Evolutionary conservation across 2,329 filamentous ascomycete species (phyloP), one percentile per base, ranked within the genome.

Genomic region (Pseudocercospora pini-densiflorae): DNA sequence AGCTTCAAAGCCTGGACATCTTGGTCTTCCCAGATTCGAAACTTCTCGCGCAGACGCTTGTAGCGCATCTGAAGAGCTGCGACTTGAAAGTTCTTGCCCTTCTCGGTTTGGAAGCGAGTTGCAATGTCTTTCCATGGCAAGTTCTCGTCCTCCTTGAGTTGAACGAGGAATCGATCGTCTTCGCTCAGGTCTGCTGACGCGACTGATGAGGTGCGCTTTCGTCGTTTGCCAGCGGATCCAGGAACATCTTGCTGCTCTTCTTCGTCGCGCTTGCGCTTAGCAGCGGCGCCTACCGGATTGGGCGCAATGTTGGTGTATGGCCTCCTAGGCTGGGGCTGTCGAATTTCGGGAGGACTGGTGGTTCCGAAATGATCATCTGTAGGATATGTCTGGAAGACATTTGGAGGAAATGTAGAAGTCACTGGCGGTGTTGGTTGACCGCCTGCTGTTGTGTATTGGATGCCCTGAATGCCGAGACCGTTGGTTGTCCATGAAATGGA

Each of bases 101-200:
- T 76, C 31, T 85, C 82, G 12, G 78, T 79, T 63, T 82, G 78
- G 73, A 86, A 85, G 23, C 81, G 81, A 6, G 79, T 77, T 8
- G 82, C 82, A 65, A 86, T 86, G 64, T 85, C 84, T 72, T 86
- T 86, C 84, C 84, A 86, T 0, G 84, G 81, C 62, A 86, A 80
- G 33, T 77, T 79, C 63, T 86, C 83, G 58, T 85, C 82, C 65
- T 86, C 83, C 64, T 85, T 85, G 55, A 86, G 78, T 65, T 80
- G 78, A 16, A 86, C 76, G 9, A 86, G 79, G 21, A 85, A 74
- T 53, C 79, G 78, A 65, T 86, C 84, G 72, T 86, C 84, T 47
- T 86, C 83, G 65, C 78, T 81, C 6, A 86, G 74, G 63, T 84
- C 82, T 8, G 78, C 75, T 12, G 77, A 76, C n/a, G 71, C 68